Percentiles rank a stretch among this genome's conserved stretches.
Conservation (phyloP, 257 asterid genomes). For the Solanum sparsipilum region DNA sequence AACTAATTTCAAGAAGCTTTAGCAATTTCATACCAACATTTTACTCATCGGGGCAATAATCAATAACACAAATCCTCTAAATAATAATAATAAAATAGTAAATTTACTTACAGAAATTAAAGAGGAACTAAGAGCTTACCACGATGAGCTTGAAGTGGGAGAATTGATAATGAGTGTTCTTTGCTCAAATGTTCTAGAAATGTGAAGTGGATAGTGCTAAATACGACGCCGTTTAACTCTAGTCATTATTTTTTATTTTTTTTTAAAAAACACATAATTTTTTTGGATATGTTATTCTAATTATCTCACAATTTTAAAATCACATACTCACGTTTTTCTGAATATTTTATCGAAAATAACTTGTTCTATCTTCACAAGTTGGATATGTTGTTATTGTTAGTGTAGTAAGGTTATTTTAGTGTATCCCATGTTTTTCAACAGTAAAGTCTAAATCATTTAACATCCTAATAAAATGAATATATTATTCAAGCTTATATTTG, state of each 20-base stretch:
- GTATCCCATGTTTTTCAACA: not conserved
- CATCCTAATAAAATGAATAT: not conserved
- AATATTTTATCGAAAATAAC: too few relatives aligned
- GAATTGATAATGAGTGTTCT: not conserved
- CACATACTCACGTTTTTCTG: not conserved
- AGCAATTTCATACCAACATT: not conserved
- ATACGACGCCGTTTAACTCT: not conserved
- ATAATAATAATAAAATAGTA: not conserved
- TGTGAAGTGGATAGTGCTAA: not conserved
- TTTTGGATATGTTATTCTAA: not conserved
- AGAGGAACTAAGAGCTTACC: not conserved
- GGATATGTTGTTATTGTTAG: not conserved
- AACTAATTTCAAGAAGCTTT: not conserved
- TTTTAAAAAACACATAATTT: fast-evolving
- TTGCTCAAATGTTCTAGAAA: not conserved
- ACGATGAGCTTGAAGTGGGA: not conserved
- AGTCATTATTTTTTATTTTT: not conserved
- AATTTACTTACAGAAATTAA: not conserved
- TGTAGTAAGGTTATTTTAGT: too few relatives aligned
- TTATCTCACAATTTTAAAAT: not conserved
- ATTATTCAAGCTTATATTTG: not conserved
- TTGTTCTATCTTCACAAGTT: too few relatives aligned
- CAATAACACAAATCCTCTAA: not conserved
- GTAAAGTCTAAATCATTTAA: not conserved
- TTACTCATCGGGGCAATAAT: not conserved